These are phyloP conservation scores for Diaporthe ampelina DNA, from an alignment of 2,329 filamentous ascomycete genomes.

Conservation along the genomic window DNA sequence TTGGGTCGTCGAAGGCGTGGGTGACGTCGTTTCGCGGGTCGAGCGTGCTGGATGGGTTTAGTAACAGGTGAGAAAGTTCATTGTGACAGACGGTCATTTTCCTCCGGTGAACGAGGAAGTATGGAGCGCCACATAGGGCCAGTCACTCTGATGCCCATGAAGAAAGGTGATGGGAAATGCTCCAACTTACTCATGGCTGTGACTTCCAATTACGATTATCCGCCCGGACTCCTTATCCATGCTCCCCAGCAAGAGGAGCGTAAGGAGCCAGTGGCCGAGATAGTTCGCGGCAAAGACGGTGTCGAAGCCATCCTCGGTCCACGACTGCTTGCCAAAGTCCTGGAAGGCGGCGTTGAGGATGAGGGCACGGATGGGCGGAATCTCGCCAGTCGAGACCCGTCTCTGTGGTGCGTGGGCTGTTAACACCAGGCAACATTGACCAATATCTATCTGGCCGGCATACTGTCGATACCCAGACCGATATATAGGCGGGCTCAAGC, in stretches of 20 bases:
- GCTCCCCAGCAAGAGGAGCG: not conserved
- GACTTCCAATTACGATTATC: conserved; percentile 22
- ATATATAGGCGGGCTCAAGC: no score
- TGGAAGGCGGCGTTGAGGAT: not conserved
- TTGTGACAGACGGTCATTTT: no score
- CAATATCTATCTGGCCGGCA: not conserved
- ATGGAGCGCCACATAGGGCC: no score
- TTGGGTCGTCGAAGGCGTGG: not conserved
- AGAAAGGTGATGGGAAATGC: no score
- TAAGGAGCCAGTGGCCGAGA: not conserved
- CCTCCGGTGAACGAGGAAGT: no score
- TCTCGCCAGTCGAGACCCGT: not conserved
- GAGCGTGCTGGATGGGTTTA: no score
- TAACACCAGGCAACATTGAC: not conserved
- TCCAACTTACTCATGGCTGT: conserved; percentile 14
- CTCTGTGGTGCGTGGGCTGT: not conserved
- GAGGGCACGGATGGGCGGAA: not conserved
- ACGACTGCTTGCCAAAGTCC: not conserved
- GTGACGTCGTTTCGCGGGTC: not conserved
- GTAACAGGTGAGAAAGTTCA: no score
- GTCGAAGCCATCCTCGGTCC: not conserved
- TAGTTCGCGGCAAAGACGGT: not conserved
- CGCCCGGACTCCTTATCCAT: not conserved
- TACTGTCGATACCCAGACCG: not conserved
- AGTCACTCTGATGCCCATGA: no score